A percentile compares a stretch with the other conserved stretches of the same genome.
Conservation (phyloP, 768 basidiomycete species). For the Amanita rimosa region DNA sequence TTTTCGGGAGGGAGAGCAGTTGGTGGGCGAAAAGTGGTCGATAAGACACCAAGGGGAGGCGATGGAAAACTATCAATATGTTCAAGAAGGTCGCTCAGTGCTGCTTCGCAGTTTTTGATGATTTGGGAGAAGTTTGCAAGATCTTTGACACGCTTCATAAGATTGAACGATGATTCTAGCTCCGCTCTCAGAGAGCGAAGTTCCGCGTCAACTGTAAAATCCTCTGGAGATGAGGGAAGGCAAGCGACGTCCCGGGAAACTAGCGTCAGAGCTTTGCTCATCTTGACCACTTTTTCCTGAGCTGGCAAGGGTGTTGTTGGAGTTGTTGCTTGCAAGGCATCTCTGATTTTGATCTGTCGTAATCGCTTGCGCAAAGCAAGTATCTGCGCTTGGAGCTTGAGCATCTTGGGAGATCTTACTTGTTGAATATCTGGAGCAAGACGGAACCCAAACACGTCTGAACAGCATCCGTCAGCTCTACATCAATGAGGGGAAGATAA, state of each 20-base stretch:
- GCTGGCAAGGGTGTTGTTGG: slow-evolving; percentile 39
- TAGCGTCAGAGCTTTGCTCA: slow-evolving; percentile 33
- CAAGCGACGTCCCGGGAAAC: slow-evolving; percentile 33
- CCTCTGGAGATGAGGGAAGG: slow-evolving; percentile 33
- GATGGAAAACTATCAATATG: slow-evolving; percentile 80
- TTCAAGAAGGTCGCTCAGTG: slow-evolving; percentile 75
- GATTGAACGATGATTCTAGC: slow-evolving; percentile 33
- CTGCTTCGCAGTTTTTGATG: slow-evolving; percentile 53
- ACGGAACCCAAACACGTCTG: slow-evolving; percentile 50
- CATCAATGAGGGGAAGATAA: background rate
- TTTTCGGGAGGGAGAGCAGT: slow-evolving; percentile 44
- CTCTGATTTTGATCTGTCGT: slow-evolving; percentile 48
- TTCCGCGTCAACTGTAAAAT: slow-evolving; percentile 39
- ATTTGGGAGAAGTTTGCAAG: slow-evolving; percentile 43
- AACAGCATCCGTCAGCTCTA: slow-evolving; percentile 1
- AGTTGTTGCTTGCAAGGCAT: slow-evolving; percentile 33
- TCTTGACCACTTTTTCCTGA: slow-evolving; percentile 30
- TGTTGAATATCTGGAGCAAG: slow-evolving; percentile 20
- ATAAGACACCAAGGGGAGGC: slow-evolving; percentile 35
- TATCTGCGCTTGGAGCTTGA: slow-evolving; percentile 38
- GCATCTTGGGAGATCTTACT: slow-evolving; percentile 26
- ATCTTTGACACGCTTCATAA: slow-evolving; percentile 39
- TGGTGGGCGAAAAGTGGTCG: slow-evolving; percentile 36
- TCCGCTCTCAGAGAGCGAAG: slow-evolving; percentile 51
- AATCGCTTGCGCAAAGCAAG: slow-evolving; percentile 47